Percentiles rank a stretch among this genome's conserved stretches.
Evolutionary conservation across 2,329 filamentous ascomycete species (phyloP).

Genomic region (Fusarium phyllophilum): DNA sequence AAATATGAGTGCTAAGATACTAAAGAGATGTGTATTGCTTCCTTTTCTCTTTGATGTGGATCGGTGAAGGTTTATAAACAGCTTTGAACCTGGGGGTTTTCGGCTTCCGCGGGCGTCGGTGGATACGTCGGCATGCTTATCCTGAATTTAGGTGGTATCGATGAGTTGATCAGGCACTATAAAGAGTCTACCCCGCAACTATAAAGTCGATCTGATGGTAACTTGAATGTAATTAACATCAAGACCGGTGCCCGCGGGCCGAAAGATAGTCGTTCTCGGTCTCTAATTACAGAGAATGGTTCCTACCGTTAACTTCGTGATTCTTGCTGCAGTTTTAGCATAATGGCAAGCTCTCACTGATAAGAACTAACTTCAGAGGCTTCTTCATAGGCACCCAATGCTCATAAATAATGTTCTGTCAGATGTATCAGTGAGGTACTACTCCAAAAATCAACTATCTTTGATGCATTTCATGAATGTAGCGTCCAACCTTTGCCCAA

Average conservation of each 20-base stretch:
- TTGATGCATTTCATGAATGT: background rate
- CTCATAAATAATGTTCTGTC: background rate
- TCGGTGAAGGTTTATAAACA: background rate
- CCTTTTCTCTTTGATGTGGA: background rate
- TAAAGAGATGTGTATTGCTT: too few species aligned
- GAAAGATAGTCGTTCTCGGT: background rate
- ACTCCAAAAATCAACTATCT: background rate
- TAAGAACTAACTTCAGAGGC: background rate
- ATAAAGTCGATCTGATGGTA: too few species aligned
- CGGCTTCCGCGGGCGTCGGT: background rate
- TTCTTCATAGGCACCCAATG: accelerated
- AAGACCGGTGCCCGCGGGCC: background rate
- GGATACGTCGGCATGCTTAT: background rate
- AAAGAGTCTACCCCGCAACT: background rate
- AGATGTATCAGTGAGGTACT: background rate
- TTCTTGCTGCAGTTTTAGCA: background rate
- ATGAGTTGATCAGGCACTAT: background rate
- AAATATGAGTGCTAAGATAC: too few species aligned
- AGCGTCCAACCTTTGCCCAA: background rate
- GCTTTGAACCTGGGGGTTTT: background rate
- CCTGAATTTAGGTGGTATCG: background rate
- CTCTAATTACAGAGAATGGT: background rate
- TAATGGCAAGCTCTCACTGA: too few species aligned
- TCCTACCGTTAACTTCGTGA: accelerated
- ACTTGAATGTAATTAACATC: background rate